phyloP scores from a whole-genome alignment of 2,329 filamentous ascomycete species.

The Fusarium decemcellulare region DNA sequence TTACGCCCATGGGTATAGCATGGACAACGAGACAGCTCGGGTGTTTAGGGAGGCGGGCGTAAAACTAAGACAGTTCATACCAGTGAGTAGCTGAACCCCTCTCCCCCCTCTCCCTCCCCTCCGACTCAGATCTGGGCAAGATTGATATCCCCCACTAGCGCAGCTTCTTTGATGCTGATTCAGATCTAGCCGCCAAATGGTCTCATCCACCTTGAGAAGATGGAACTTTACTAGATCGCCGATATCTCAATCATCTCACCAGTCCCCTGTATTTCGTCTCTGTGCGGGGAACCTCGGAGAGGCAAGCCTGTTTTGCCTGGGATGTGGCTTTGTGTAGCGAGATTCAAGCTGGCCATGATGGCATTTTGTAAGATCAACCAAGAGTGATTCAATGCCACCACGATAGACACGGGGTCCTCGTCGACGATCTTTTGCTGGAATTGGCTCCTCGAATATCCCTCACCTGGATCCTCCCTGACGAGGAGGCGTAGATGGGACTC shows the following conservation, averaged over 20 bases:
- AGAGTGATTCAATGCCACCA: slow-evolving; percentile 13
- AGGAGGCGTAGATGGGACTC: slow-evolving; percentile 33
- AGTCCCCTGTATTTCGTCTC: slow-evolving; percentile 20
- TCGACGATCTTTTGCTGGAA: slow-evolving; percentile 14
- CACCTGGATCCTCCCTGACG: slow-evolving; percentile 36
- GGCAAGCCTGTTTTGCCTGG: slow-evolving; percentile 19
- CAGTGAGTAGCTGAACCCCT: slow-evolving; percentile 68
- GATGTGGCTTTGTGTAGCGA: slow-evolving; percentile 35
- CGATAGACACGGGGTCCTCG: neutral
- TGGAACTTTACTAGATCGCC: slow-evolving; percentile 55
- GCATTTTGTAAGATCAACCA: slow-evolving; percentile 33
- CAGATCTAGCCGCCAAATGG: slow-evolving; percentile 71
- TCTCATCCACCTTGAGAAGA: slow-evolving; percentile 72
- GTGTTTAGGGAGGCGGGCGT: slow-evolving; percentile 90
- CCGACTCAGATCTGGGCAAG: slow-evolving; percentile 15
- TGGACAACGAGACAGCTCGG: slow-evolving; percentile 87
- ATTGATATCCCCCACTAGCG: slow-evolving; percentile 11
- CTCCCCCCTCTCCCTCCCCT: neutral
- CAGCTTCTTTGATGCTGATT: slow-evolving; percentile 38
- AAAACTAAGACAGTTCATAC: slow-evolving; percentile 87
- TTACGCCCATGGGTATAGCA: slow-evolving; percentile 93
- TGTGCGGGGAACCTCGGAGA: slow-evolving; percentile 29
- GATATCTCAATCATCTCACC: slow-evolving; percentile 23
- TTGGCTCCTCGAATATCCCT: slow-evolving; percentile 29
- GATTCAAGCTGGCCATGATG: slow-evolving; percentile 21